Conservation (phyloP, 805 yeast genomes). For the Candida koratica region DNA sequence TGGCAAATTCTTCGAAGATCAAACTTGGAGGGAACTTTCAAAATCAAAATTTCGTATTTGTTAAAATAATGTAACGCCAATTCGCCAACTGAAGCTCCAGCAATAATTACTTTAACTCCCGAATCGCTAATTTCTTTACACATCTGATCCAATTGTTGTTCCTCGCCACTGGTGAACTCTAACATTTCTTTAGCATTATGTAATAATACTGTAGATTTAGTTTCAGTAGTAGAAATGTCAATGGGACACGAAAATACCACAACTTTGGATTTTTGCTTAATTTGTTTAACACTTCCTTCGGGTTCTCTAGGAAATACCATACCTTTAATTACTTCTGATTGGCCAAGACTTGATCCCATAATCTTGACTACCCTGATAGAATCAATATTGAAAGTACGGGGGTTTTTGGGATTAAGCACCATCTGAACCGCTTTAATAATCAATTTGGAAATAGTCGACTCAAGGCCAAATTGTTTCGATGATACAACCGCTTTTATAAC, state of each 20-base stretch:
- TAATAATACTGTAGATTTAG: constrained; percentile 93
- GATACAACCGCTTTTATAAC: constrained; percentile 84
- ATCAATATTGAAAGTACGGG: constrained; percentile 78
- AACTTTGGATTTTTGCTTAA: constrained; percentile 64
- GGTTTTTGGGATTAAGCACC: constrained; percentile 64
- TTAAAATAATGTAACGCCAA: constrained; percentile 89
- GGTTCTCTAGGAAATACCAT: constrained; percentile 98
- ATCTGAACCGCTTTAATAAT: constrained; percentile 82
- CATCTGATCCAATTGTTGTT: constrained; percentile 81
- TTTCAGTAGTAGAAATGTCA: constrained; percentile 94
- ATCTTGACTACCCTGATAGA: constrained; percentile 93
- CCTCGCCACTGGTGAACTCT: constrained; percentile 94
- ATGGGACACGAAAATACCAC: constrained; percentile 92
- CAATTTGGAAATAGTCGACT: constrained; percentile 68
- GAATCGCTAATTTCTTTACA: constrained; percentile 78
- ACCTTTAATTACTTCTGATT: constrained; percentile 83
- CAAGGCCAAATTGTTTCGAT: constrained; percentile 90
- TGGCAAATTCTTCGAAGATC: constrained; percentile 91
- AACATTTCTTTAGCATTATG: constrained; percentile 97
- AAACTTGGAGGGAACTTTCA: constrained; percentile 90
- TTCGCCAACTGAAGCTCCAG: constrained; percentile 94
- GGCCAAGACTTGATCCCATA: constrained; percentile 80
- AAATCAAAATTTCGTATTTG: constrained; percentile 76
- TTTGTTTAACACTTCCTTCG: constrained; percentile 79
- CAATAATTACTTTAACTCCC: constrained; percentile 84